Evolutionary conservation across 768 basidiomycete species (phyloP).

Genomic region (Suillus occidentalis): DNA sequence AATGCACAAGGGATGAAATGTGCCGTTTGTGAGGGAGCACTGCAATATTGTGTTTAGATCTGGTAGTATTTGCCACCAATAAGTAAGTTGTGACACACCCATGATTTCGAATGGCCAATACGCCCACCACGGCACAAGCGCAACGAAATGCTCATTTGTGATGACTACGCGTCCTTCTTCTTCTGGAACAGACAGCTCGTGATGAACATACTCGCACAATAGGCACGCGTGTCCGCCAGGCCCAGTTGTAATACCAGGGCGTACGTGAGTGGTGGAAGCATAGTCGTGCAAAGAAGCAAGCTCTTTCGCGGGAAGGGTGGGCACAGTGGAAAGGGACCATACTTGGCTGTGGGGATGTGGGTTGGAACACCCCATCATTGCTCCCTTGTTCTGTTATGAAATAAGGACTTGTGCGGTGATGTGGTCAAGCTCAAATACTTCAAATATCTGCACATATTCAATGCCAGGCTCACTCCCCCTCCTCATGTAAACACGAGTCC

Average conservation of each 20-base stretch:
- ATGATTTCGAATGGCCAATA: constrained; percentile 90
- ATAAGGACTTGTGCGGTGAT: constrained; percentile 12
- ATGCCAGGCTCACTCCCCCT: constrained; percentile 68
- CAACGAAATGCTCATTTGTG: constrained; percentile 75
- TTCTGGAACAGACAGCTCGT: constrained; percentile 50
- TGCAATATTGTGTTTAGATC: constrained; percentile 26
- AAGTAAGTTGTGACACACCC: constrained; percentile 37
- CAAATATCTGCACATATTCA: constrained; percentile 86
- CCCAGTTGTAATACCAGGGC: constrained; percentile 52
- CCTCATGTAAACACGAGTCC: constrained; percentile 62
- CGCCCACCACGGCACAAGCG: constrained; percentile 94
- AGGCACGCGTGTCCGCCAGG: constrained; percentile 62
- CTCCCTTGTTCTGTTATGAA: constrained; percentile 75
- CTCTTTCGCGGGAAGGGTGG: constrained; percentile 69
- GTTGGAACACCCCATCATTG: constrained; percentile 95
- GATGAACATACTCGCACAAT: constrained; percentile 76
- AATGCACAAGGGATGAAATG: constrained; percentile 65
- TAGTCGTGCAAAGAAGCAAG: constrained; percentile 56
- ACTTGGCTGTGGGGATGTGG: constrained; percentile 93
- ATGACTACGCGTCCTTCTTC: constrained; percentile 63
- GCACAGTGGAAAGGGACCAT: constrained; percentile 76
- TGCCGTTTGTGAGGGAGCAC: constrained; percentile 80
- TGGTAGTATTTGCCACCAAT: neutral
- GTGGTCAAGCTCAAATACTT: constrained; percentile 48
- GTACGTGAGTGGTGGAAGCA: constrained; percentile 31